Evolutionary conservation across 345 rosid genomes (phyloP).

Genomic region (Eucalyptus erythrocorys): DNA sequence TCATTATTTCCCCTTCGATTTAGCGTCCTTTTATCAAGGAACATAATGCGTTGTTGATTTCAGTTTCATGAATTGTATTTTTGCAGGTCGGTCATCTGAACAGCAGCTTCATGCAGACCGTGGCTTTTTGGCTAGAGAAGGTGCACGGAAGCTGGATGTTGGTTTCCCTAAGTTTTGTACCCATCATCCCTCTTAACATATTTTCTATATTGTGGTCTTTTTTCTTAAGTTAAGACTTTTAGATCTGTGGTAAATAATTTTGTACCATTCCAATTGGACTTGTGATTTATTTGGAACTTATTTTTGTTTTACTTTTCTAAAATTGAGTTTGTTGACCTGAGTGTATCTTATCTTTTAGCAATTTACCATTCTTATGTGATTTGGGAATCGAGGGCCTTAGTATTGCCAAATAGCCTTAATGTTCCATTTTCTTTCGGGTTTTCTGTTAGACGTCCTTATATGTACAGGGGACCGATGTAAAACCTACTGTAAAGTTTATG

Average conservation of each 20-base stretch:
- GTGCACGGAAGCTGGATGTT: conserved; percentile 7
- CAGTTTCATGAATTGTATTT: not conserved
- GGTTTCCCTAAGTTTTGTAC: not conserved
- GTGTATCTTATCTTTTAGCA: not conserved
- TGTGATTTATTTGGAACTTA: not conserved
- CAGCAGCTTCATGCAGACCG: not conserved
- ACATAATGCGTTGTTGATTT: not conserved
- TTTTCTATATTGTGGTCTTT: not conserved
- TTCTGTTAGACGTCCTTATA: not conserved
- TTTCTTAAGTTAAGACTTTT: not conserved
- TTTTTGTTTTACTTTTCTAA: not conserved
- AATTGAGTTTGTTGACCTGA: not conserved
- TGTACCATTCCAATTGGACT: not conserved
- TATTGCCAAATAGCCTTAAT: not conserved
- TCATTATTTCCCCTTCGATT: not conserved
- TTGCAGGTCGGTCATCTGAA: conserved; percentile 20
- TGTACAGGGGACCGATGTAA: not conserved
- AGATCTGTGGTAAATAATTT: not conserved
- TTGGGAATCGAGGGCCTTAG: not conserved
- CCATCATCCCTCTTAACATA: not conserved
- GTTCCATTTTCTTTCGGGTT: not conserved
- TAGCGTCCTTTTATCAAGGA: not conserved
- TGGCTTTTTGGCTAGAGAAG: not conserved
- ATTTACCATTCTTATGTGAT: not conserved
- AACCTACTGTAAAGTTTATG: not conserved